phyloP scores from a whole-genome alignment of 2,329 filamentous ascomycete species.

The Apiospora saccharicola region DNA sequence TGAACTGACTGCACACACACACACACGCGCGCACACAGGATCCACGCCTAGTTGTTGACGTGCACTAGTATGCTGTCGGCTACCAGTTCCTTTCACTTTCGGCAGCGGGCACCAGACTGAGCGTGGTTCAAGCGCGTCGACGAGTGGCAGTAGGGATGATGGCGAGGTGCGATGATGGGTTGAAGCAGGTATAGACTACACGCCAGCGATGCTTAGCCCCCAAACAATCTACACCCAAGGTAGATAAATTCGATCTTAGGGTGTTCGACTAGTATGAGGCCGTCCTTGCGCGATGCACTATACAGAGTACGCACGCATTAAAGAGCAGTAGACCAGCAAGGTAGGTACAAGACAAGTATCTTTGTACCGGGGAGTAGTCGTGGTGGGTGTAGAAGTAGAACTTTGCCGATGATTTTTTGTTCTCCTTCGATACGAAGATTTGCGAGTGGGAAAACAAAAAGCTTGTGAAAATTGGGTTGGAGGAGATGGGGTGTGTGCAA shows the following conservation, averaged over 20 bases:
- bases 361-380: slow-evolving; percentile 11
- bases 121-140: slow-evolving; percentile 20
- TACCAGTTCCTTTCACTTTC: slow-evolving; percentile 22
- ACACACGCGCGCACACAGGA: slow-evolving; percentile 3
- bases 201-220: slow-evolving; percentile 16
- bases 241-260: slow-evolving; percentile 21
- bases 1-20: slow-evolving; percentile 19
- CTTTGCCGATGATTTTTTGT: slow-evolving; percentile 18
- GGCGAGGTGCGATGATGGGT: slow-evolving; percentile 19
- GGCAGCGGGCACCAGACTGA: slow-evolving; percentile 21
- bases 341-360: slow-evolving; percentile 12
- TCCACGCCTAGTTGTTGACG: slow-evolving; percentile 26
- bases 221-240: slow-evolving; percentile 17
- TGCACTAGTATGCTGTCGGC: slow-evolving; percentile 24
- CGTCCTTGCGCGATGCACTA: slow-evolving; percentile 20
- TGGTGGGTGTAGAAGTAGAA: slow-evolving; percentile 14
- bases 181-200: slow-evolving; percentile 14
- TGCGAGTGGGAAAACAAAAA: slow-evolving; percentile 14
- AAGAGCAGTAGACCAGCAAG: slow-evolving; percentile 6
- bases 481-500: slow-evolving; percentile 15
- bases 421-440: slow-evolving; percentile 16
- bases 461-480: slow-evolving; percentile 17
- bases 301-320: slow-evolving; percentile 17
- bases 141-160: slow-evolving; percentile 12
- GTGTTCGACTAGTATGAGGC: slow-evolving; percentile 18